Base-by-base conservation (phyloP, 495 filamentous ascomycete genomes). In the Xylaria curta region DNA sequence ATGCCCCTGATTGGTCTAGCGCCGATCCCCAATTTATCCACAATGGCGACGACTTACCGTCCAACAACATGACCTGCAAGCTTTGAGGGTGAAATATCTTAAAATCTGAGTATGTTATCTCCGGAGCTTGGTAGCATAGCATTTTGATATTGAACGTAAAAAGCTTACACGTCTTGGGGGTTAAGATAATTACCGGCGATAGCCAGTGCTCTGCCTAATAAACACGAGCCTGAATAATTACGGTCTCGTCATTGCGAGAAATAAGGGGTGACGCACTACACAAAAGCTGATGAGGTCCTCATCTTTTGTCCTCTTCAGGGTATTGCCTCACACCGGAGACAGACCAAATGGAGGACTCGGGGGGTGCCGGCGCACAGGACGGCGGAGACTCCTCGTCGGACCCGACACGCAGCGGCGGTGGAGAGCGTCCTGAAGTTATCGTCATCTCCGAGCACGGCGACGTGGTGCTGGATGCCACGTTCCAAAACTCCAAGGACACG, bases 391-490 rank as follows among this genome's bases (percentile, higher is more conserved):
- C 73, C 47, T 62, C 69, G 40, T 59, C 67, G 15, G 72, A 73
- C 9, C 72, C 66, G 13, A 63, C 71, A 17, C 33, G n/a, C 59
- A 26, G n/a, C 24, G 40, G 44, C 4, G 63, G 56, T 28, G 68
- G 70, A 44, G 68, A 70, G 2, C 70, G 76, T 15, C 72, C 79
- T 24, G 73, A 80, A 40, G 70, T 86, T 31, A 71, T 85, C 44
- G 76, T 79, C 28, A 85, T 91, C 49, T 84, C 80, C 6, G 70
- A 82, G 12, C 77, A 84, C 53, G 89, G 89, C 7, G 88, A 91
- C 73, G 61, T 90, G 7, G 67, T 91, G 1, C 82, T 90, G 3
- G 83, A 87, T 65, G 84, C 88, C 5, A 81, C 78, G 4, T 89
- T 89, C 67, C 83, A 86, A 60, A 87, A 83, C 4, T 86, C 85